Percentiles rank a stretch among this genome's conserved stretches.
Evolutionary conservation across 495 filamentous ascomycete species (phyloP).

Genomic region (Xylona heveae): DNA sequence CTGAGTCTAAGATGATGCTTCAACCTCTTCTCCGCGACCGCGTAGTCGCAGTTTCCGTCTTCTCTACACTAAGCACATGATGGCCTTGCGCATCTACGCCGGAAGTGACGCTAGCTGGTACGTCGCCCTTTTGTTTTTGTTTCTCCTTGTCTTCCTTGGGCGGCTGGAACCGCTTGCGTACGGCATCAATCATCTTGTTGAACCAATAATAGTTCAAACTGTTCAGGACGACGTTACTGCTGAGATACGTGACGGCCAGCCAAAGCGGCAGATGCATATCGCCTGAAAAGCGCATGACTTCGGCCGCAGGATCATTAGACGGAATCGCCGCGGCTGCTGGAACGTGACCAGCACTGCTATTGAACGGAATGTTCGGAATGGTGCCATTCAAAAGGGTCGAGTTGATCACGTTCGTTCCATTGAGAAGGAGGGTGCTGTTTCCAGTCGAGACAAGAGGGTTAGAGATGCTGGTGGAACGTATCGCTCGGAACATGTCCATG

Average conservation of each 20-base stretch:
- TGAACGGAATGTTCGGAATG: conserved; percentile 7
- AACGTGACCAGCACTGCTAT: conserved; percentile 20
- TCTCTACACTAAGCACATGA: too few relatives aligned
- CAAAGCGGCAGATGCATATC: conserved; percentile 45
- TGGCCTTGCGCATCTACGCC: too few relatives aligned
- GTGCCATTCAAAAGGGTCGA: background rate
- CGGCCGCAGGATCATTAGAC: conserved; percentile 18
- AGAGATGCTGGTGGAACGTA: conserved; percentile 11
- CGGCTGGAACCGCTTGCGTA: conserved; percentile 75
- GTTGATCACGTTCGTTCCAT: background rate
- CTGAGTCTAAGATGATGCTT: too few relatives aligned
- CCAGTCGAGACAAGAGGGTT: background rate
- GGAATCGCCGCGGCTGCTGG: conserved; percentile 16
- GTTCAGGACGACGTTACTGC: conserved; percentile 62
- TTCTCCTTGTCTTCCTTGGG: conserved; percentile 12
- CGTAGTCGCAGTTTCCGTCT: too few relatives aligned
- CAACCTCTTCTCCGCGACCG: too few relatives aligned
- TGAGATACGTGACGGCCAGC: conserved; percentile 58
- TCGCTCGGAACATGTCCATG: conserved; percentile 52
- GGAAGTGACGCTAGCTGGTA: background rate
- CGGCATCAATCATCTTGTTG: conserved; percentile 84
- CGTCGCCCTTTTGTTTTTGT: conserved; percentile 1
- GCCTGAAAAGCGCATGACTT: conserved; percentile 28
- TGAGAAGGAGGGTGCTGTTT: background rate
- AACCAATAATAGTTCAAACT: conserved; percentile 91